phyloP scores from a whole-genome alignment of 805 yeast species.

The Ogataea neopini region DNA sequence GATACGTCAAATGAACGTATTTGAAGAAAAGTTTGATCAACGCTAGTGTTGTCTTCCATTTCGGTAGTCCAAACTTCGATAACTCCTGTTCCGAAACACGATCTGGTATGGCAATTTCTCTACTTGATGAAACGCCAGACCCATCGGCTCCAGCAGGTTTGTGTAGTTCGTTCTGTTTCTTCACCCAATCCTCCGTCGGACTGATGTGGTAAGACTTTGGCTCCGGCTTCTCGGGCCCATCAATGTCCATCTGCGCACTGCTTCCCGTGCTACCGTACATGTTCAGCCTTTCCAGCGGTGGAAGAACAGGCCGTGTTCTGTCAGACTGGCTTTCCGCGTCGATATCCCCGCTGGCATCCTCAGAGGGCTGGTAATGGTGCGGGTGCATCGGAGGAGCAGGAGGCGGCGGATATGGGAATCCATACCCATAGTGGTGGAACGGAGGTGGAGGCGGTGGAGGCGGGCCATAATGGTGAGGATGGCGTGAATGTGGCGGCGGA shows the following conservation, averaged over 20 bases:
- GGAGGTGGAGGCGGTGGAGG: constrained; percentile 32
- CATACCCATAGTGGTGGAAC: constrained; percentile 16
- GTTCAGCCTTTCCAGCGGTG: constrained; percentile 10
- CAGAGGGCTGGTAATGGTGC: constrained; percentile 9
- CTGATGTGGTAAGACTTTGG: constrained; percentile 3
- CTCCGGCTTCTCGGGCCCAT: neutral
- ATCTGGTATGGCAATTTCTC: neutral
- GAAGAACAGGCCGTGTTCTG: constrained; percentile 9
- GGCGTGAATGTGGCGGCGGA: constrained; percentile 19
- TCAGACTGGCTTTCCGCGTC: neutral
- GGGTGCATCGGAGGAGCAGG: constrained; percentile 32
- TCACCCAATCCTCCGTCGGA: constrained; percentile 30
- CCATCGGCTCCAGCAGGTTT: neutral
- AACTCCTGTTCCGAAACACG: constrained; percentile 34
- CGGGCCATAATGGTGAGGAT: constrained; percentile 18
- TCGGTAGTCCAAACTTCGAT: constrained; percentile 38
- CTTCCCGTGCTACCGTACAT: neutral
- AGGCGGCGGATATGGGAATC: constrained; percentile 21
- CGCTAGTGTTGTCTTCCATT: constrained; percentile 33
- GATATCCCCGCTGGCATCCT: neutral
- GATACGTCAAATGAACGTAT: constrained; percentile 41
- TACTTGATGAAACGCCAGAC: neutral
- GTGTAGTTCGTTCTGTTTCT: constrained; percentile 21
- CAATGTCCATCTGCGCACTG: constrained; percentile 3
- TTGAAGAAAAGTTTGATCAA: constrained; percentile 42